Evolutionary conservation across 345 rosid species (phyloP), one percentile per base, ranked within the genome.

Genomic region (Syzygium oleosum): DNA sequence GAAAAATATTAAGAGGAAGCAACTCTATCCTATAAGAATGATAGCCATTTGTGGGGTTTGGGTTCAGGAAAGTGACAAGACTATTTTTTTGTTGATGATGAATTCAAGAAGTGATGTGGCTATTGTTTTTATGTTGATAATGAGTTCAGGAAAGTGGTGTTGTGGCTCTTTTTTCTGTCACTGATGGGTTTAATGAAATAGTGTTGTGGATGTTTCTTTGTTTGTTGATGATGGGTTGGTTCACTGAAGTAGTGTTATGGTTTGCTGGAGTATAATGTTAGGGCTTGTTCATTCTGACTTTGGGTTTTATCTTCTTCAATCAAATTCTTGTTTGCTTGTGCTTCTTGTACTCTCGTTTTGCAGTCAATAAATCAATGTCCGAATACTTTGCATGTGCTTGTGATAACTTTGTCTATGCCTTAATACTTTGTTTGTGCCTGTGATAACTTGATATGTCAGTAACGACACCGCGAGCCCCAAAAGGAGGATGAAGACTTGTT

Each of bases 291-390:
- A 41, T 41, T 41, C 43, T 4, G 6, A 41, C 43, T 41, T 41
- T 41, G 1, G 43, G 43, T 41, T 41, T 41, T 41, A 41, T 41
- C 43, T 41, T 41, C 43, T 63, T 96, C 94, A 89, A 93, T 92
- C 89, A 96, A 93, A 88, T 91, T 95, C 89, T 88, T 87, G 86
- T 93, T 89, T 88, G 93, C 91, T 87, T 91, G 93, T 85, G 92
- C 90, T 91, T 94, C 96, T 59, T 90, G 93, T 87, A 94, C 96
- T 88, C 90, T 91, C 51, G 92, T 92, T 93, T 92, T 93, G 91
- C 92, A 86, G 90, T 95, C 97, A 41, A 41, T 41, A 41, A 41
- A 41, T 41, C 90, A 96, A 89, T 84, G 98, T 98, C 99, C 95
- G 88, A 77, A 87, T 41, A 41, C 43, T 41, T 41, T 41, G 43